Evolutionary conservation across 768 basidiomycete species (phyloP).

Genomic region (Coprinopsis marcescibilis): DNA sequence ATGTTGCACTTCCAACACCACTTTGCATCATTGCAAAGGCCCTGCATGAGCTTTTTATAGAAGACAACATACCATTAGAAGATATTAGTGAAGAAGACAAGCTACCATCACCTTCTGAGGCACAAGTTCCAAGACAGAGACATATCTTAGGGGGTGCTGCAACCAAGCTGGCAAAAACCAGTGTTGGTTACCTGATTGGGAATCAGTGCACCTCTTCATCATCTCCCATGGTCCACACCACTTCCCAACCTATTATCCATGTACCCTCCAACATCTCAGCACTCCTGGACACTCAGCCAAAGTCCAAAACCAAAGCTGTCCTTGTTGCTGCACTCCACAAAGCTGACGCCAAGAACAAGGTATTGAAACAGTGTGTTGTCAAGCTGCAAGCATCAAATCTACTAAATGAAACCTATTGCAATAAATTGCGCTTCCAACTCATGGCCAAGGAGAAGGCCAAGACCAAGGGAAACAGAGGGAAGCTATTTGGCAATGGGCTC

Average conservation of each 20-base stretch:
- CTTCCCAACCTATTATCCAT: not conserved
- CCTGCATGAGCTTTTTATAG: conserved; percentile 1
- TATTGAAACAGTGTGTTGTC: not conserved
- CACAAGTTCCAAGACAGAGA: not conserved
- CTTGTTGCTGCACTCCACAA: not conserved
- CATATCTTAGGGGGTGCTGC: conserved; percentile 2
- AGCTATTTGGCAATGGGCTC: conserved; percentile 8
- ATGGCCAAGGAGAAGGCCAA: conserved; percentile 9
- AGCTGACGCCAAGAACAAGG: not conserved
- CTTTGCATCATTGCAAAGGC: conserved; percentile 10
- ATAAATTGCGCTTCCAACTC: conserved; percentile 2
- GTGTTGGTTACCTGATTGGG: not conserved
- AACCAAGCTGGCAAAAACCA: not conserved
- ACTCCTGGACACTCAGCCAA: not conserved
- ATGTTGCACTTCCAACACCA: conserved; percentile 20
- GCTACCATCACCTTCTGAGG: conserved; percentile 7
- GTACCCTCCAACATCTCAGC: not conserved
- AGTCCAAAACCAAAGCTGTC: not conserved
- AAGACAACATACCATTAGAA: not conserved
- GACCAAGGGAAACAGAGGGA: conserved; percentile 4
- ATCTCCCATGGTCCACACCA: too few species aligned
- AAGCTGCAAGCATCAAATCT: conserved; percentile 11
- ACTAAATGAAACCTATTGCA: conserved; percentile 12
- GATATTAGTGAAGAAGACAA: not conserved
- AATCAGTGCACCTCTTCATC: too few species aligned